Evolutionary conservation across 148 eudicot species (phyloP).

Genomic region (Nyssa sinensis): DNA sequence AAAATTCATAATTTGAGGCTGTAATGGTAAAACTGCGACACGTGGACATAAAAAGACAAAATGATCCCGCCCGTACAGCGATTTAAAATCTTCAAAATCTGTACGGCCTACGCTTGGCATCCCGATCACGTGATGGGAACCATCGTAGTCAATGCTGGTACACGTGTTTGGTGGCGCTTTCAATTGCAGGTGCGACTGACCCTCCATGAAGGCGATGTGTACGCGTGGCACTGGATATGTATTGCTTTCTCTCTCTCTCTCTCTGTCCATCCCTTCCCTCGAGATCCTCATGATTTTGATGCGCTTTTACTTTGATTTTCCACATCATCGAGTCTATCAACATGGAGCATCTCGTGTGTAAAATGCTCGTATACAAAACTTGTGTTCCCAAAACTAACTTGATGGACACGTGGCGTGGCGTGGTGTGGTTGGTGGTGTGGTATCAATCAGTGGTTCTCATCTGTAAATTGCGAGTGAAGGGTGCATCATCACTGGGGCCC

Average conservation of each 20-base stretch:
- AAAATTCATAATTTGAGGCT: too few species aligned
- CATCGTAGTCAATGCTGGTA: background rate
- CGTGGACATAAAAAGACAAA: too few species aligned
- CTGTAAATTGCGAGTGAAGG: too few species aligned
- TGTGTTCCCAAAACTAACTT: too few species aligned
- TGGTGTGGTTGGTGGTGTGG: background rate
- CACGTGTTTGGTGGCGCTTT: slow-evolving; percentile 4
- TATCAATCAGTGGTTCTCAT: too few species aligned
- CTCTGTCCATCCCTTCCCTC: too few species aligned
- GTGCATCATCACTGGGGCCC: too few species aligned
- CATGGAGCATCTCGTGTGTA: background rate
- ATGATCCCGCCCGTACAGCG: too few species aligned
- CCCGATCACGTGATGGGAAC: background rate
- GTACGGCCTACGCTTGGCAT: too few species aligned
- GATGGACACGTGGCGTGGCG: background rate
- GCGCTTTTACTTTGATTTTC: background rate
- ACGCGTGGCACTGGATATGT: slow-evolving; percentile 9
- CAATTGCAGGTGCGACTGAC: background rate
- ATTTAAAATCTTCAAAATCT: too few species aligned
- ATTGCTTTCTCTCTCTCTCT: background rate
- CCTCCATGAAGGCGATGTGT: background rate
- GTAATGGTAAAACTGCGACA: too few species aligned
- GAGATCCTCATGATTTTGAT: slow-evolving; percentile 15
- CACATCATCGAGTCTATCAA: slow-evolving; percentile 5
- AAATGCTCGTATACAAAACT: background rate